Conservation (phyloP, 2,329 filamentous ascomycete genomes). For the Apiospora hydei region DNA sequence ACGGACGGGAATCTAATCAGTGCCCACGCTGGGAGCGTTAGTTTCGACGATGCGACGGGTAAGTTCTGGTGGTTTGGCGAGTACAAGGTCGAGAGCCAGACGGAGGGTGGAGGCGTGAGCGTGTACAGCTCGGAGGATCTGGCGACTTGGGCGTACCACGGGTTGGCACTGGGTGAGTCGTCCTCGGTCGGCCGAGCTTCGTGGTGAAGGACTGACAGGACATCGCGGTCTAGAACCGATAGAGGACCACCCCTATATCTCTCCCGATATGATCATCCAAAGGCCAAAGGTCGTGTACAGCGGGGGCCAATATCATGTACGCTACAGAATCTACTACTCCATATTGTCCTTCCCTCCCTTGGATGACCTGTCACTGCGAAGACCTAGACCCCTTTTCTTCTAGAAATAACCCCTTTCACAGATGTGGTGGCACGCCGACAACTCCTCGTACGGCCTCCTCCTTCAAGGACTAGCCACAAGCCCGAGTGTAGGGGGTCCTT, state of each 20-base stretch:
- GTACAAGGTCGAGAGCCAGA: constrained; percentile 64
- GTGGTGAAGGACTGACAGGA: not conserved
- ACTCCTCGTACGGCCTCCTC: constrained; percentile 61
- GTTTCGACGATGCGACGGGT: constrained; percentile 57
- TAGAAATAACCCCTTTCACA: constrained; percentile 21
- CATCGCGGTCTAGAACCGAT: constrained; percentile 50
- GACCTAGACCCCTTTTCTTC: no score
- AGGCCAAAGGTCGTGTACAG: constrained; percentile 69
- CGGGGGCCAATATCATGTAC: constrained; percentile 63
- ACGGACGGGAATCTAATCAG: constrained; percentile 67
- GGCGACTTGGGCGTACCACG: constrained; percentile 65
- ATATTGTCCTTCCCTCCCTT: not conserved
- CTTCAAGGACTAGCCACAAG: constrained; percentile 64
- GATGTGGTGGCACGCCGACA: constrained; percentile 69
- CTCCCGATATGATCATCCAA: constrained; percentile 64
- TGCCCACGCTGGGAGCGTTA: constrained; percentile 66
- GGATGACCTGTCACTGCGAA: not conserved
- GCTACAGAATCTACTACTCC: constrained; percentile 27
- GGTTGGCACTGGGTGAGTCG: constrained; percentile 59
- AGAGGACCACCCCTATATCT: constrained; percentile 61
- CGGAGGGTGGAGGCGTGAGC: constrained; percentile 65
- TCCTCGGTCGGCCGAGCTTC: not conserved
- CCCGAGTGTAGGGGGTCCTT: constrained; percentile 60
- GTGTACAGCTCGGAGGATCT: constrained; percentile 69
- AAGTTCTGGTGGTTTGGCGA: constrained; percentile 70